These are phyloP conservation scores for Naganishia albida DNA, from an alignment of 1,284 basidiomycete species.

Conservation along the genomic window DNA sequence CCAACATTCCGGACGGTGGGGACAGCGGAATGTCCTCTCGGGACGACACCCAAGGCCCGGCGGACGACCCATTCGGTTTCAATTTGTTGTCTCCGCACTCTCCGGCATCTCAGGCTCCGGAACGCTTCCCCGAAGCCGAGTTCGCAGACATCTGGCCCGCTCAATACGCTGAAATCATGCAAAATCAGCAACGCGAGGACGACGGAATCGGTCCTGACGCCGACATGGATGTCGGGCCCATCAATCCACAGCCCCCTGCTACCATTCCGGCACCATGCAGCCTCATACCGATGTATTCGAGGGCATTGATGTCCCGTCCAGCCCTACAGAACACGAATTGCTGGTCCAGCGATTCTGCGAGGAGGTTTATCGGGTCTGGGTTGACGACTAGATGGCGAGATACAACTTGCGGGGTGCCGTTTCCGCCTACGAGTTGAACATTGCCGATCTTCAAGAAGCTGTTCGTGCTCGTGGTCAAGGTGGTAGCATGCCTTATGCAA, in stretches of 20 bases:
- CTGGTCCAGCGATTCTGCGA: constrained; percentile 2
- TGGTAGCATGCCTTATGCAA: neutral
- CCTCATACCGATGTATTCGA: neutral
- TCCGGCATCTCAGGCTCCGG: too few relatives aligned
- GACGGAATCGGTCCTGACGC: neutral
- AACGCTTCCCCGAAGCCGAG: neutral
- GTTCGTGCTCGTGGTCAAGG: neutral
- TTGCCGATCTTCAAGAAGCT: neutral
- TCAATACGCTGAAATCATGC: too few relatives aligned
- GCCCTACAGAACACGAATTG: neutral
- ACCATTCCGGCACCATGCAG: neutral
- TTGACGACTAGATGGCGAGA: neutral
- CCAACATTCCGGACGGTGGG: too few relatives aligned
- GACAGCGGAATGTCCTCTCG: too few relatives aligned
- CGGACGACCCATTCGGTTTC: too few relatives aligned
- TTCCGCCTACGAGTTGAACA: neutral
- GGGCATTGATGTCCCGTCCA: neutral
- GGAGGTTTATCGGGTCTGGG: neutral
- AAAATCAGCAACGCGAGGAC: neutral
- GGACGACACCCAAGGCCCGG: too few relatives aligned
- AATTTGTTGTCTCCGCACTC: too few relatives aligned
- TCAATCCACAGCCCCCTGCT: neutral
- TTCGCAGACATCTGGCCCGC: too few relatives aligned
- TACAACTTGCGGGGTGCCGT: neutral
- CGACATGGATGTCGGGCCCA: neutral